Percentiles rank a stretch among this genome's conserved stretches.
phyloP scores from a whole-genome alignment of 331 rosid genomes.

The Saraca asoca region DNA sequence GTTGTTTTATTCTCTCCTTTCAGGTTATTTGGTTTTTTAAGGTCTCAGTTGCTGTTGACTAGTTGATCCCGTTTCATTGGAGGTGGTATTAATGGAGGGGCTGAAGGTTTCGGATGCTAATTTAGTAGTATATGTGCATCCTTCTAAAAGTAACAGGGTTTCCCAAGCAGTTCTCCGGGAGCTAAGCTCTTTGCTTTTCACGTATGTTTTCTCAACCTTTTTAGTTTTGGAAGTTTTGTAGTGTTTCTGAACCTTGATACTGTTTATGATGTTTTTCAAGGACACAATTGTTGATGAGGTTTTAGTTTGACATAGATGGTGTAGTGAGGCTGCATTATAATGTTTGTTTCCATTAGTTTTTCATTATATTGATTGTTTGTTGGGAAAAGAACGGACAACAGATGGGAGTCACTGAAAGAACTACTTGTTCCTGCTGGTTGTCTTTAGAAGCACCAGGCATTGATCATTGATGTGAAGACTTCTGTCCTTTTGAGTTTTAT shows the following conservation, averaged over 20 bases:
- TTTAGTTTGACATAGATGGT: background rate
- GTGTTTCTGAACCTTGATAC: background rate
- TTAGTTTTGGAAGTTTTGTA: background rate
- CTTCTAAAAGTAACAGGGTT: slow-evolving; percentile 55
- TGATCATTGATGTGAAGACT: too few species aligned
- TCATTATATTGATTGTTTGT: background rate
- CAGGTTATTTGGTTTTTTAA: too few species aligned
- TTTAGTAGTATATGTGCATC: slow-evolving; percentile 53
- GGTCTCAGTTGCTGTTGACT: too few species aligned
- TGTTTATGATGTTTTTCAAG: background rate
- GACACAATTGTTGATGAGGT: background rate
- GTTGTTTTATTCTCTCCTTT: too few species aligned
- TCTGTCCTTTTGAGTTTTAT: too few species aligned
- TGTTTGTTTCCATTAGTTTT: too few species aligned
- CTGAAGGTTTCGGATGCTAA: slow-evolving; percentile 66
- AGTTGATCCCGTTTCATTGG: too few species aligned
- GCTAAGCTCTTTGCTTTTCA: slow-evolving; percentile 72
- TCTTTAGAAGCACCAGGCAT: too few species aligned
- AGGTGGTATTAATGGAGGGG: slow-evolving; percentile 45
- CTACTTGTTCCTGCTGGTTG: background rate
- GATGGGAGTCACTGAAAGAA: too few species aligned
- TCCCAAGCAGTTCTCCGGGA: slow-evolving; percentile 62
- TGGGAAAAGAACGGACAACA: background rate
- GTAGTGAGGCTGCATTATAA: background rate
- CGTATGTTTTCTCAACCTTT: slow-evolving; percentile 29